Evolutionary conservation across 352 stramenopile species (phyloP), one percentile per base, ranked within the genome.

Genomic region (Phytophthora parvispora): DNA sequence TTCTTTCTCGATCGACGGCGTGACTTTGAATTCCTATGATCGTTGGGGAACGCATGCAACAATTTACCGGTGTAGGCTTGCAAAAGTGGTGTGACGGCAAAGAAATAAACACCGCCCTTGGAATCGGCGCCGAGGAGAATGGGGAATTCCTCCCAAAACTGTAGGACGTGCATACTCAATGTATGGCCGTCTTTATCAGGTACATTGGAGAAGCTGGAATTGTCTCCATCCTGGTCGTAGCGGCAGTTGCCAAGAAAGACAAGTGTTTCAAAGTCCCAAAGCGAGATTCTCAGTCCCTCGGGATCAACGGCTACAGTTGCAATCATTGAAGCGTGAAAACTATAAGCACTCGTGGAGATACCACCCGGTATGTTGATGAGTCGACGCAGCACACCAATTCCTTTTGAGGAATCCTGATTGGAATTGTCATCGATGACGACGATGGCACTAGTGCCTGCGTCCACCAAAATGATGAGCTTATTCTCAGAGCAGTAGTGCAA

Each of bases 191-290:
- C 40, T 50, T 48, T 69, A 9, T 28, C 64, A 34, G 43, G 58
- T 12, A 38, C 27, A 20, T 40, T 78, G 3, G 52, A 18, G 13
- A 59, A 61, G 28, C 13, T 55, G 2, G 40, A n/a, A 1, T 34
- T 57, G 9, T 60, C n/a, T 29, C 12, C 53, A 25, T 71, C 60
- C 16, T 65, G 60, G 6, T 64, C 42, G 15, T 75, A 79, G 3
- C 59, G 73, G 40, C 83, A 93, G 16, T 74, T 50, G 6, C 60
- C 71, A 7, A 87, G 62, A 18, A 86, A 77, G 0, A 74, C 64
- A 0, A 96, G 71, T 15, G 84, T 91, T 57, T 96, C 87, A 40
- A 94, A 94, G 50, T 94, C 86, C 88, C 88, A 97, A 32, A 94
- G 68, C 13, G 74, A 83, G 45, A 95, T 61, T n/a, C 32, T 73